These are phyloP conservation scores for Spergularia marina DNA, from an alignment of 148 eudicot species.

Conservation along the genomic window DNA sequence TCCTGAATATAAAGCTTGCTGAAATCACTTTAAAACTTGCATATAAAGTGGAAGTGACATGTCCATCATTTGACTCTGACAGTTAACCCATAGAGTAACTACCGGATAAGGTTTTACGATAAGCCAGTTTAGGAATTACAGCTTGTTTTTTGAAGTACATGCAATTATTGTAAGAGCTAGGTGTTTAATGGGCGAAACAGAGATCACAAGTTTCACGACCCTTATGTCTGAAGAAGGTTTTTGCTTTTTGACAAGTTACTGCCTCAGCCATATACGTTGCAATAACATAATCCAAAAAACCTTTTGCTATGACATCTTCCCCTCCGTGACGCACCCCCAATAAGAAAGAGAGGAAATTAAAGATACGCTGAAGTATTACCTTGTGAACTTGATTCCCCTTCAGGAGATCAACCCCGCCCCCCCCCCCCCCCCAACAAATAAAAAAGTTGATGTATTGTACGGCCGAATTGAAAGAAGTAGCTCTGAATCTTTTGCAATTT, in stretches of 20 bases:
- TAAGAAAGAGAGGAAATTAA: neutral
- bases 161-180: neutral
- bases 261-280: neutral
- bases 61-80: neutral
- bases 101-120: neutral
- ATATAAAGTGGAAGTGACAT: neutral
- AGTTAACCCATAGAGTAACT: neutral
- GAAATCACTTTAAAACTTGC: neutral
- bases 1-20: neutral
- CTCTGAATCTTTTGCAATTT: conserved; percentile 20
- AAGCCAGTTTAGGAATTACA: neutral
- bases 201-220: neutral
- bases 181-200: neutral
- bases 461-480: neutral
- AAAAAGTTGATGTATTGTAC: neutral
- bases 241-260: neutral
- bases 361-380: neutral
- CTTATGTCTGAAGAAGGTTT: neutral
- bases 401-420: neutral
- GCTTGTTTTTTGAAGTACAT: neutral
- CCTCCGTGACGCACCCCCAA: neutral
- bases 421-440: neutral
- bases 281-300: neutral
- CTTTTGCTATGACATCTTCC: neutral
- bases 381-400: neutral